Base-by-base conservation (phyloP, 2,329 filamentous ascomycete species). In the Proliferodiscus dingleyae region DNA sequence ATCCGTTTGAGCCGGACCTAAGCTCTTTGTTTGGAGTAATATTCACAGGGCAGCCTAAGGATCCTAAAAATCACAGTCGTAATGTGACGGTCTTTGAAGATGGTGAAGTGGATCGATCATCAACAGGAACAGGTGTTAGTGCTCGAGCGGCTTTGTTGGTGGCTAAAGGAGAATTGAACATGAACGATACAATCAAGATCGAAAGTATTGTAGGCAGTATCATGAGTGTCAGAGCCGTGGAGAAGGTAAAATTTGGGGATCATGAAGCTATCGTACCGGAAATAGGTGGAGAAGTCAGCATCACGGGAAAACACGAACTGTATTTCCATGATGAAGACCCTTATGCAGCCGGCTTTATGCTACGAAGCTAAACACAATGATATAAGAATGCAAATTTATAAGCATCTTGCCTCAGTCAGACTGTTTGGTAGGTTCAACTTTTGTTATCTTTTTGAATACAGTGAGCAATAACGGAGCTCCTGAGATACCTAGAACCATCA, bases 131-230 rank as follows among this genome's bases (percentile, higher is more conserved):
- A 16, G 41, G 24, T 13, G 36, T 44, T 7, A 38, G 26, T 18
- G 45, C 45, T 19, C 19, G 45, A 33, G 21, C 33, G 13, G 45
- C 45, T 5, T 22, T 47, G 18, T n/a, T 32, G 11, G n/a, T 38
- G 8, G 33, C 40, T 2, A 40, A 34, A 21, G 21, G 24, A 21
- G 18, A 38, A 6, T 16, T 37, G 11, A 29, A 34, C 6, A 4
- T 43, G 33, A 16, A 23, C 13, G 23, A 43, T 13, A 38, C 28
- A 11, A 38, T 42, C 19, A 43, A 15, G 3, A 22, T 41, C 26
- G 39, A 47, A 22, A 41, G 37, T 28, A 38, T 47, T n/a, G 24
- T 47, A 2, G 41, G 30, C 8, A 42, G 38, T 21, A 26, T 34
- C 15, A 28, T 43, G 36, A 32, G n/a, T 18, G 45, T 23, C 4